Evolutionary conservation across 2,329 filamentous ascomycete species (phyloP), one percentile per base, ranked within the genome.

Genomic region (Stachybotrys chartarum): DNA sequence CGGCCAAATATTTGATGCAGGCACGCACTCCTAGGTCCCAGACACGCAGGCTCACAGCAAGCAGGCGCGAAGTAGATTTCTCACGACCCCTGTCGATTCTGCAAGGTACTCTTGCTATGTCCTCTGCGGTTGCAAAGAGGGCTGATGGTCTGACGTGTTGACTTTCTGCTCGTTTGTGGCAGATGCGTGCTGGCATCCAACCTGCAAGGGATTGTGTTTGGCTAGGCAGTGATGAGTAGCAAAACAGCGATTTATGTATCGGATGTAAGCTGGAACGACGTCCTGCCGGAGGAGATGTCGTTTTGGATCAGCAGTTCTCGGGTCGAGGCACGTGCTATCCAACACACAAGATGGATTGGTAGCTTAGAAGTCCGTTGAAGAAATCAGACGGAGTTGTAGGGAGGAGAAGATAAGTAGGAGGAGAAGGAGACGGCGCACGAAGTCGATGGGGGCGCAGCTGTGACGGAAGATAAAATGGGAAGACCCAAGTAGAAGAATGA

Each of bases 1-100:
- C 55, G 52, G 24, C 55, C 49, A 50, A 52, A 50, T 47, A 56
- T 46, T 56, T 54, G 55, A 52, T 32, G 50, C 50, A 52, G 18
- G 50, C 50, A 52, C 32, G n/a, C n/a, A 42, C 35, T 42, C 5
- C 14, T 14, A 42, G 35, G 14, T 42, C 35, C 14, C 35, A 42
- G 35, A 42, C 35, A 42, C 3, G 35, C 14, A 42, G 35, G 35
- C 35, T 42, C 24, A 42, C 10, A 10, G 35, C 8, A 42, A 42
- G 35, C 14, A 42, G 35, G 35, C 35, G 8, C 4, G 24, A 24
- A 4, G 24, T 42, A 10, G 35, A 42, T 42, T 42, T 42, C 35
- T 5, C 45, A 47, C 45, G 45, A 10, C 45, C 45, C 45, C 16
- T n/a, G 45, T 47, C 16, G 16, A n/a, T 14, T 47, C 16, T 47